Base-by-base conservation (phyloP, 805 yeast genomes). In the Suhomyces prunicola region DNA sequence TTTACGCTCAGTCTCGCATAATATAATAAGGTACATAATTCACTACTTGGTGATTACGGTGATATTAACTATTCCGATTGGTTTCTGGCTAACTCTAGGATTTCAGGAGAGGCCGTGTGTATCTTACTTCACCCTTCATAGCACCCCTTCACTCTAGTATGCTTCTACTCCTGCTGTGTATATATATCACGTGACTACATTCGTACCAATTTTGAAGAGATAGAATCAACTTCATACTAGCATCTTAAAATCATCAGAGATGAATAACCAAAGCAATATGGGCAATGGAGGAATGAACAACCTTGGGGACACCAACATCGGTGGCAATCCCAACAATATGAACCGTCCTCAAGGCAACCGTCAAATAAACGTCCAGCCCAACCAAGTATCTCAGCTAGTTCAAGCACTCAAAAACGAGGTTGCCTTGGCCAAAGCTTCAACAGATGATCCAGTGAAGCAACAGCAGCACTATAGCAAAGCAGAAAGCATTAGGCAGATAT, bases 391-490 rank as follows among this genome's bases (percentile, higher is more conserved):
- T 39, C 84, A 82, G 62, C 71, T 87, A 54, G 78, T 85, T 10
- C 81, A 78, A 55, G 87, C 84, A 51, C 81, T 83, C 57, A 80
- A 79, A 48, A 71, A 76, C 31, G 87, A 84, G 59, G 77, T 83
- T 31, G 82, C 81, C 22, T 79, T 81, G 59, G 91, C 90, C 1
- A 82, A 81, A 59, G 79, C 78, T 15, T 79, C 85, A 0, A 89
- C 90, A 2, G 75, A 76, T 33, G 81, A 79, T 24, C 78, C 85
- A 0, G 83, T 80, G 0, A 82, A 76, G 53, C 90, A 90, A 17
- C 80, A 81, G 59, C 85, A 83, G 56, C 86, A 86, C 59, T 69
- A 82, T 59, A 76, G 75, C 54, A 82, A 81, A 56, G 90, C 90
- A 3, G 84, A 86, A 44, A 79, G 79, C 51, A 83, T 87, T 57